Evolutionary conservation across 2,329 filamentous ascomycete genomes (phyloP).

Genomic region (Fusarium sp.): DNA sequence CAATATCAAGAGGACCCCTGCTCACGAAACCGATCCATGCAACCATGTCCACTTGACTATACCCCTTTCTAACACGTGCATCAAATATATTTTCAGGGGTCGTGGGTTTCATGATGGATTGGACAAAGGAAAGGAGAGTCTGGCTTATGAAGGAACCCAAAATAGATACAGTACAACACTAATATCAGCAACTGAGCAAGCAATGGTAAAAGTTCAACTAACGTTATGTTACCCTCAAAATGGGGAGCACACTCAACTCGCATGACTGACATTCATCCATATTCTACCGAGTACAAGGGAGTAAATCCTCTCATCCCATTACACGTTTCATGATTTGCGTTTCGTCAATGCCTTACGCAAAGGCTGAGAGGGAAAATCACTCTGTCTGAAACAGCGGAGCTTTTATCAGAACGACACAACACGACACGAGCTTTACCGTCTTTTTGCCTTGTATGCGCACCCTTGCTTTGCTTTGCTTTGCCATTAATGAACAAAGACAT

Average conservation of each 20-base stretch:
- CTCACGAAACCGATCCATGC: slow-evolving; percentile 33
- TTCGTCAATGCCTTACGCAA: slow-evolving; percentile 39
- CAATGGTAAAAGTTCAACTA: not conserved
- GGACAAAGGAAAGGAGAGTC: slow-evolving; percentile 1
- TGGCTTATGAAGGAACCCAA: slow-evolving; percentile 13
- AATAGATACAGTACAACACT: slow-evolving; percentile 8
- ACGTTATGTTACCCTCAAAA: not conserved
- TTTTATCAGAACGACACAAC: slow-evolving; percentile 10
- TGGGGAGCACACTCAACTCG: slow-evolving; percentile 1
- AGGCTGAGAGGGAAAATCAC: slow-evolving; percentile 18
- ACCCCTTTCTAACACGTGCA: slow-evolving; percentile 35
- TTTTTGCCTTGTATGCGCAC: slow-evolving; percentile 12
- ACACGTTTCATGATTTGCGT: slow-evolving; percentile 41
- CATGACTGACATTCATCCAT: slow-evolving; percentile 3
- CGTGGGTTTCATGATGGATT: slow-evolving; percentile 42
- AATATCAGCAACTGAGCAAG: not conserved
- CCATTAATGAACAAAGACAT: slow-evolving; percentile 6
- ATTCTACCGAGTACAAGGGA: slow-evolving; percentile 14
- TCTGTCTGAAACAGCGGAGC: slow-evolving; percentile 45
- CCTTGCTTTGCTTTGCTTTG: slow-evolving; percentile 12
- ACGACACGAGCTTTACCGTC: slow-evolving; percentile 20
- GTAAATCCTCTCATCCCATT: slow-evolving; percentile 24
- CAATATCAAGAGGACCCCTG: slow-evolving; percentile 29
- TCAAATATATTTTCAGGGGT: slow-evolving; percentile 33
- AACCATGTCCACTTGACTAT: slow-evolving; percentile 28